Evolutionary conservation across 345 rosid genomes (phyloP).

Genomic region (Syzygium jambos): DNA sequence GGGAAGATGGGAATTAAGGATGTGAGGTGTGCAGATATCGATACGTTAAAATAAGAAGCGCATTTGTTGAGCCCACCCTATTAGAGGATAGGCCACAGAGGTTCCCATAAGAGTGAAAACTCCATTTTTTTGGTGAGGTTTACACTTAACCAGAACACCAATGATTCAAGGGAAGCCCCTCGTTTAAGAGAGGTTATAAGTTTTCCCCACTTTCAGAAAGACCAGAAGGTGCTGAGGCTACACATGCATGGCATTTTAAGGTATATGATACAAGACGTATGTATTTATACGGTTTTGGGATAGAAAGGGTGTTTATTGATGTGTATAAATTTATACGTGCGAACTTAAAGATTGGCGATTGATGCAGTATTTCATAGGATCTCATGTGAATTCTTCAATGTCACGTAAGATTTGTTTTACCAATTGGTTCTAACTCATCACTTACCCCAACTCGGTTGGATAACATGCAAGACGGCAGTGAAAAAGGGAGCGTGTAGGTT

Average conservation of each 20-base stretch:
- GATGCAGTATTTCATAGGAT: fast-evolving
- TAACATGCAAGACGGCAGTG: background rate
- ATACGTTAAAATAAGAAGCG: too few species aligned
- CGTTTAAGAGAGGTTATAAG: too few species aligned
- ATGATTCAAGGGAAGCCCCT: too few species aligned
- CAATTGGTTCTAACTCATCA: background rate
- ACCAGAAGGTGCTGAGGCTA: background rate
- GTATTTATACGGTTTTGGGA: background rate
- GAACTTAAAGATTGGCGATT: background rate
- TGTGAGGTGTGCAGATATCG: too few species aligned
- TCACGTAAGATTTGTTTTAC: background rate
- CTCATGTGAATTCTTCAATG: background rate
- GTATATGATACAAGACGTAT: background rate
- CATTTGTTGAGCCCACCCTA: too few species aligned
- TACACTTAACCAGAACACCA: too few species aligned
- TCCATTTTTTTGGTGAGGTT: too few species aligned
- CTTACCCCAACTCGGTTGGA: background rate
- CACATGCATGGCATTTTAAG: background rate
- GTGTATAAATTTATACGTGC: background rate
- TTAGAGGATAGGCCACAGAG: too few species aligned
- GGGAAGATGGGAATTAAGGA: too few species aligned
- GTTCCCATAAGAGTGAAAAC: too few species aligned
- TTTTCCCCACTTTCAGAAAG: background rate
- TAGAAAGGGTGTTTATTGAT: background rate
- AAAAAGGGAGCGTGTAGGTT: background rate